phyloP scores from a whole-genome alignment of 495 filamentous ascomycete genomes.

The Hyphodiscus hymeniophilus region DNA sequence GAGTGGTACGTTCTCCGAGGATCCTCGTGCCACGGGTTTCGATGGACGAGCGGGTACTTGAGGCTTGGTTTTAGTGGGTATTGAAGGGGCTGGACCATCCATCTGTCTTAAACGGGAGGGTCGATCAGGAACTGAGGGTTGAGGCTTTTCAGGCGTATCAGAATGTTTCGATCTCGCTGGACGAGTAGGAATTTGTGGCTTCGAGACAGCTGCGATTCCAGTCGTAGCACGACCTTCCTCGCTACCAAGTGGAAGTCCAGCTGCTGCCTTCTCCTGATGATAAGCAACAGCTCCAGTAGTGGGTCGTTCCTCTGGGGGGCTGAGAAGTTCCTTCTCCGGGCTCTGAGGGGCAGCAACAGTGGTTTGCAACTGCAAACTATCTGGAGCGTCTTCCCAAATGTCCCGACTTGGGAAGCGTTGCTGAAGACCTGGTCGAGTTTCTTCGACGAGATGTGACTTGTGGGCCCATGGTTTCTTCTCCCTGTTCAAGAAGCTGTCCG shows the following conservation, averaged over 20 bases:
- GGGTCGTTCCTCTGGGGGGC: slow-evolving; percentile 21
- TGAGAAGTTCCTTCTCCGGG: slow-evolving; percentile 32
- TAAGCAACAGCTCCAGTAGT: slow-evolving; percentile 19
- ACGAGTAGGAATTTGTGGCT: slow-evolving; percentile 33
- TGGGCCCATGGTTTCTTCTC: slow-evolving; percentile 37
- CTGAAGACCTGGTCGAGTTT: slow-evolving; percentile 44
- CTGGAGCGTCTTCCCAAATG: slow-evolving; percentile 93
- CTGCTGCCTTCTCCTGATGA: slow-evolving; percentile 21
- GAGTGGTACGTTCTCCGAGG: slow-evolving; percentile 30
- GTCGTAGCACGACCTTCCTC: slow-evolving; percentile 26
- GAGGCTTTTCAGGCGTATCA: slow-evolving; percentile 29
- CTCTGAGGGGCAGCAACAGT: slow-evolving; percentile 61
- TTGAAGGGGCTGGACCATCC: slow-evolving; percentile 37
- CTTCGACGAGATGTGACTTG: slow-evolving; percentile 31
- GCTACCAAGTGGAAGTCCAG: slow-evolving; percentile 13
- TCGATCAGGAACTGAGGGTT: slow-evolving; percentile 32
- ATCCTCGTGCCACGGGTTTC: slow-evolving; percentile 38
- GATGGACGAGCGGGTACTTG: slow-evolving; percentile 64
- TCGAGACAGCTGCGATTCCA: slow-evolving; percentile 23
- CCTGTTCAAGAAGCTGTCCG: slow-evolving; percentile 34
- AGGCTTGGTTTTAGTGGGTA: slow-evolving; percentile 71
- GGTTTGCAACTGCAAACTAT: slow-evolving; percentile 71
- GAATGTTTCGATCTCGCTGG: slow-evolving; percentile 29
- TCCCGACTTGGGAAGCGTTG: slow-evolving; percentile 89
- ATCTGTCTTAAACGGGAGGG: slow-evolving; percentile 24